phyloP scores from a whole-genome alignment of 768 basidiomycete genomes.

The Boletus subparvulus region DNA sequence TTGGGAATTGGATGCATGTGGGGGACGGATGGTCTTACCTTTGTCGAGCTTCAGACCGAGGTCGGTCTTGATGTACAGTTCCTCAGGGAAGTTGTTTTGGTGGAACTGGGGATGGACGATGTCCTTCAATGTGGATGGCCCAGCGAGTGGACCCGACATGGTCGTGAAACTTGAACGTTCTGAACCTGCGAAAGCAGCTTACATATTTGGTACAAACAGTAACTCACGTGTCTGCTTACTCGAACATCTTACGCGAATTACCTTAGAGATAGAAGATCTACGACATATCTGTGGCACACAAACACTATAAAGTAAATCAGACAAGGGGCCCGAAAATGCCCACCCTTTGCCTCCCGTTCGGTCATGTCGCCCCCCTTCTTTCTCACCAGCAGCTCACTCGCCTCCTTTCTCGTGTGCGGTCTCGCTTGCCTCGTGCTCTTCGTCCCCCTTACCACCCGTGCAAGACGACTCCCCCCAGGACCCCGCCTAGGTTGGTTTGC shows the following conservation, averaged over 20 bases:
- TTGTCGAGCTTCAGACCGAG: constrained; percentile 88
- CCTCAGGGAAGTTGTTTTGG: constrained; percentile 86
- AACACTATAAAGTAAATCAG: background rate
- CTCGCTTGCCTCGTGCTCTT: constrained; percentile 13
- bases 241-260: too few species aligned
- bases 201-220: background rate
- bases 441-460: constrained; percentile 1
- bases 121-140: constrained; percentile 61
- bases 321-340: background rate
- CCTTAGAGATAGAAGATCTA: background rate
- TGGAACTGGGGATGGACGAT: constrained; percentile 89
- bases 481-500: constrained; percentile 41
- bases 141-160: constrained; percentile 50
- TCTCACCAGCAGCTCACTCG: background rate
- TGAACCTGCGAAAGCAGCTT: background rate
- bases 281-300: background rate
- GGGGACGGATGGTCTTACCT: constrained; percentile 44
- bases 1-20: background rate
- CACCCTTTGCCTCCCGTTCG: background rate
- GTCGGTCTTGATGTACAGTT: constrained; percentile 77
- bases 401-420: constrained; percentile 4
- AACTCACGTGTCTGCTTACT: too few species aligned
- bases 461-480: constrained; percentile 38
- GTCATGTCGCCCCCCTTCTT: background rate
- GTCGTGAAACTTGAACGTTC: background rate